phyloP scores from a whole-genome alignment of 129 eudicot species.

The Logfia minima region DNA sequence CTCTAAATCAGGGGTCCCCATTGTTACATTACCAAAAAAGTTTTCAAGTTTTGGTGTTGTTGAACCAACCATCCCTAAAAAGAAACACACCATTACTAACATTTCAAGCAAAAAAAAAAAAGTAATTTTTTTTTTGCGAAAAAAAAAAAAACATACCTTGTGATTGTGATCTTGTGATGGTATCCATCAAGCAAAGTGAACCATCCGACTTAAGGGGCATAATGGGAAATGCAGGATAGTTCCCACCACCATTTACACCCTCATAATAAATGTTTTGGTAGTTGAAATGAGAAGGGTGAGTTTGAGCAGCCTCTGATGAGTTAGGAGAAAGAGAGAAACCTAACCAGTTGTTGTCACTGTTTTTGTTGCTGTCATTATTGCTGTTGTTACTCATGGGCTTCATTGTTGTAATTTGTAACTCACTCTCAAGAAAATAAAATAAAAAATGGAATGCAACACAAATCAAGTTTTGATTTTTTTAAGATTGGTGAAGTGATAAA shows the following conservation, averaged over 20 bases:
- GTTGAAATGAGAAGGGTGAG: constrained; percentile 46
- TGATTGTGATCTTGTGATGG: constrained; percentile 49
- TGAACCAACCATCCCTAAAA: constrained; percentile 50
- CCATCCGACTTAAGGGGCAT: constrained; percentile 89
- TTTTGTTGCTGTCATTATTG: constrained; percentile 43
- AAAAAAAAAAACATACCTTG: constrained; percentile 30
- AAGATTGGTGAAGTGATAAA: constrained; percentile 28
- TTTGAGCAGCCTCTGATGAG: constrained; percentile 25
- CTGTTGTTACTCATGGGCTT: constrained; percentile 40
- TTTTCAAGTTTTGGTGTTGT: constrained; percentile 84
- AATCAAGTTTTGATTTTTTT: constrained; percentile 30
- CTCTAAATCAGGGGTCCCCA: constrained; percentile 58
- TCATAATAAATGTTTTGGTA: constrained; percentile 52
- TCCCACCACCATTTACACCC: constrained; percentile 44
- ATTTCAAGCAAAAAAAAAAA: constrained; percentile 16
- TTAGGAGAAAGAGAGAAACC: constrained; percentile 84
- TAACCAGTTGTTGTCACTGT: constrained; percentile 52
- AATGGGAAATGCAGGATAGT: constrained; percentile 47
- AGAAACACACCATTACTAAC: constrained; percentile 22
- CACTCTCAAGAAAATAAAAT: background rate
- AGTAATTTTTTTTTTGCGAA: background rate
- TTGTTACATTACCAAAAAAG: constrained; percentile 80
- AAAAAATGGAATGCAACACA: background rate
- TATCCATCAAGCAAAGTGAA: constrained; percentile 71
- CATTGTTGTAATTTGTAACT: constrained; percentile 34